phyloP scores from a whole-genome alignment of 805 yeast genomes.

The Millerago galiae region DNA sequence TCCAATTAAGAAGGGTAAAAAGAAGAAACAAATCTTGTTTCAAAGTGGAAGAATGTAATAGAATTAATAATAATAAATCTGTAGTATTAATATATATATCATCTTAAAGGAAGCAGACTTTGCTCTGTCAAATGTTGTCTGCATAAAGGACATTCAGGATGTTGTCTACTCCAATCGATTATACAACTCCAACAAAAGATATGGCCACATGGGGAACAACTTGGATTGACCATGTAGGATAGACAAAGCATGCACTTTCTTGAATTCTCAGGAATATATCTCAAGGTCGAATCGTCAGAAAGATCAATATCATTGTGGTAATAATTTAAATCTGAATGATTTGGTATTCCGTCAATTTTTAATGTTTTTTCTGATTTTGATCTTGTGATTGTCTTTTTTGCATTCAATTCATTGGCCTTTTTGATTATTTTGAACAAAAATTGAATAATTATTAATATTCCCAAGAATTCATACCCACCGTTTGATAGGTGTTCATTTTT shows the following conservation, averaged over 20 bases:
- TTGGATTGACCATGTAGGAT: slow-evolving; percentile 71
- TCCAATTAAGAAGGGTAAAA: slow-evolving; percentile 28
- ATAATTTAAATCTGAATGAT: slow-evolving; percentile 2
- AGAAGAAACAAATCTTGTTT: slow-evolving; percentile 49
- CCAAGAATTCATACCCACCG: slow-evolving; percentile 74
- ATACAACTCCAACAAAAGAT: slow-evolving; percentile 90
- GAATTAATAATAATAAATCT: neutral
- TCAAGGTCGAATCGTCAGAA: slow-evolving; percentile 47
- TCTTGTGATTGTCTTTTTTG: neutral
- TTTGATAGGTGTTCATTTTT: slow-evolving; percentile 31
- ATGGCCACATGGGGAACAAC: slow-evolving; percentile 89
- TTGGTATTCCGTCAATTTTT: slow-evolving; percentile 7
- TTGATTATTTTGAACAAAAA: slow-evolving; percentile 34
- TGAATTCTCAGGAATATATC: slow-evolving; percentile 64
- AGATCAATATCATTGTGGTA: slow-evolving; percentile 40
- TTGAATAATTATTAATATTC: slow-evolving; percentile 52
- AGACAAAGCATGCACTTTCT: slow-evolving; percentile 83
- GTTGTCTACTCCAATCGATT: slow-evolving; percentile 81
- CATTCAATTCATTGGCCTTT: slow-evolving; percentile 5
- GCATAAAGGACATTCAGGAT: slow-evolving; percentile 88
- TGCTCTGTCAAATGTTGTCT: slow-evolving; percentile 52
- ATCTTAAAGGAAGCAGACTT: slow-evolving; percentile 20
- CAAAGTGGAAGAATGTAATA: slow-evolving; percentile 39
- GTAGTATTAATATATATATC: neutral
- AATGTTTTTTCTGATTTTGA: neutral